These are phyloP conservation scores for Ascochyta rabiei DNA, from an alignment of 2,329 filamentous ascomycete species.

Conservation along the genomic window DNA sequence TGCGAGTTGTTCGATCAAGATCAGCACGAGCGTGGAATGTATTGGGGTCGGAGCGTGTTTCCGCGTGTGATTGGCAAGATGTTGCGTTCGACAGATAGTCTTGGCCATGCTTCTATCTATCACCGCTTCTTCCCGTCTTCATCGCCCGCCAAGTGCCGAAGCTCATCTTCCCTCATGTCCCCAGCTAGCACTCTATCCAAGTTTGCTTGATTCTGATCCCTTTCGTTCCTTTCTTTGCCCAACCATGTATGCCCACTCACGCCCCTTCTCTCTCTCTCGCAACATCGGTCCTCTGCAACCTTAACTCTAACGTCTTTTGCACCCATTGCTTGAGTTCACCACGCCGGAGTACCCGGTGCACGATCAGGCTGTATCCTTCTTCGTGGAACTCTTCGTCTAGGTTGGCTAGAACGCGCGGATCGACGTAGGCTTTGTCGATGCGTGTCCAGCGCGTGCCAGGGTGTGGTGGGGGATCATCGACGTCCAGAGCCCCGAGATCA, in stretches of 20 bases:
- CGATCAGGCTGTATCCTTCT: conserved; percentile 19
- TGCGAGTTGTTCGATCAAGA: too few relatives aligned
- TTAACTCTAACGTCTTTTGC: conserved; percentile 23
- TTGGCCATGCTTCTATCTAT: not conserved
- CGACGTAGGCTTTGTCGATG: conserved; percentile 27
- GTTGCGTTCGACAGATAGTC: not conserved
- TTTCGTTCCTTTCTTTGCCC: conserved; percentile 36
- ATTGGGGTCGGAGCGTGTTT: too few relatives aligned
- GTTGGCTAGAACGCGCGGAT: conserved; percentile 22
- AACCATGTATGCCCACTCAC: conserved; percentile 17
- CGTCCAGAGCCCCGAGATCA: not conserved
- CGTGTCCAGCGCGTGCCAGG: conserved; percentile 23
- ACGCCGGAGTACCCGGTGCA: conserved; percentile 21
- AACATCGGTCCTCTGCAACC: conserved; percentile 3
- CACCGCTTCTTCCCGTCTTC: conserved; percentile 5
- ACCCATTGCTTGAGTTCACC: conserved; percentile 26
- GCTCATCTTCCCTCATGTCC: conserved; percentile 20
- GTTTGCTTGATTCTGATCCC: conserved; percentile 16
- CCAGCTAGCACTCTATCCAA: conserved; percentile 22
- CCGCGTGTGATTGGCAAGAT: not conserved
- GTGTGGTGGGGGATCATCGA: conserved; percentile 11
- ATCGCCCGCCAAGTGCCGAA: conserved; percentile 14
- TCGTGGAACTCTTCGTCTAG: conserved; percentile 25
- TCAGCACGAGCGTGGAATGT: too few relatives aligned
- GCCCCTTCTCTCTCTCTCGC: not conserved